Evolutionary conservation across 2,329 filamentous ascomycete genomes (phyloP), one percentile per base, ranked within the genome.

Genomic region (Chrysoporthe austroafricana): DNA sequence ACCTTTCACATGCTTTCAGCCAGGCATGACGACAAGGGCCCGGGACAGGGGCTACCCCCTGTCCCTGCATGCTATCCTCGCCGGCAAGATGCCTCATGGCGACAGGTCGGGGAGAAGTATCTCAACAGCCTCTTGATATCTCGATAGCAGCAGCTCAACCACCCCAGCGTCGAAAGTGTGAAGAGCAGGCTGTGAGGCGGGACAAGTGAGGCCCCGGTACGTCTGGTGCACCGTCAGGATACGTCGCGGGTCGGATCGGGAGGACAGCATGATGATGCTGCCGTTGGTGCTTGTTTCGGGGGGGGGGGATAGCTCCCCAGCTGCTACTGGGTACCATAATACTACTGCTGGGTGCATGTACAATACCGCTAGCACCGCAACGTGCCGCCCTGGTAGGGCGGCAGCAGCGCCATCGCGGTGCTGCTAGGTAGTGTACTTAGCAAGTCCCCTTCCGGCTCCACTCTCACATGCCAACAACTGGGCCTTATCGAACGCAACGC

Each of bases 401-500:
- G 26, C 26, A 26, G 26, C 26, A 26, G 26, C 26, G 26, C 26
- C 26, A 26, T 26, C 26, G 26, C 26, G 2, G 26, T 26, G 26
- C 2, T 26, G 26, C 26, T 26, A 26, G 26, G 26, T 26, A 26
- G 26, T 26, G 26, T 26, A 26, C 57, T 44, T 26, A 60, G 57
- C n/a, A 39, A n/a, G 3, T 32, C 39, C n/a, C 9, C 16, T 34
- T 39, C 21, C 2, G n/a, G 57, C 26, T 32, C 57, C 57, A 60
- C 57, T 60, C 57, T 60, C 57, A 60, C 57, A 60, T 60, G 57
- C 57, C 57, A 60, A 39, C 21, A 42, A n/a, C 18, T 43, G 57
- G 57, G 36, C n/a, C 57, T 43, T 43, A 39, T 60, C 36, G 26
- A 26, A 26, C 26, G 26, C 26, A 43, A n/a, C 36, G 57, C 36